phyloP scores from a whole-genome alignment of 2,329 filamentous ascomycete genomes.

The Myriosclerotinia duriaeana region DNA sequence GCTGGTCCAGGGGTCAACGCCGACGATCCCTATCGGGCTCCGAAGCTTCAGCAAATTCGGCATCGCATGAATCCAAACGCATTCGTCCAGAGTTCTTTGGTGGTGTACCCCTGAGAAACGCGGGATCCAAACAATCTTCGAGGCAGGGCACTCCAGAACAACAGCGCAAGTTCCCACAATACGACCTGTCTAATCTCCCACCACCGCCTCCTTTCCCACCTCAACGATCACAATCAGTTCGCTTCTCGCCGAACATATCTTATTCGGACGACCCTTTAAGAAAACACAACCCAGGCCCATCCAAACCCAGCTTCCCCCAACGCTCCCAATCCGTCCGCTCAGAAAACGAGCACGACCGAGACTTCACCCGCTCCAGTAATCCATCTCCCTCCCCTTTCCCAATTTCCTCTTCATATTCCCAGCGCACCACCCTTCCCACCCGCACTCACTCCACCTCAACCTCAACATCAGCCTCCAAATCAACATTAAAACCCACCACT shows the following conservation, averaged over 20 bases:
- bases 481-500: background rate
- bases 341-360: background rate
- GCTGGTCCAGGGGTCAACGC: constrained; percentile 17
- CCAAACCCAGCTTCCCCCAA: constrained; percentile 7
- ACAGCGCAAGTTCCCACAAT: constrained; percentile 3
- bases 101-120: background rate
- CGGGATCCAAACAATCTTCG: background rate
- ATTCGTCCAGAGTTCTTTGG: constrained; percentile 3
- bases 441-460: background rate
- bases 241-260: constrained; percentile 18
- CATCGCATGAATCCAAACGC: constrained; percentile 14
- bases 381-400: background rate
- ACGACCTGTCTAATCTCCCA: constrained; percentile 4
- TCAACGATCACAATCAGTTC: constrained; percentile 18
- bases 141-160: constrained; percentile 4
- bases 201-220: constrained; percentile 10
- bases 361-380: constrained; percentile 5
- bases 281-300: background rate
- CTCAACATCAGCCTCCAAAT: background rate
- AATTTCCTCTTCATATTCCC: background rate
- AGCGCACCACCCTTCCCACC: background rate
- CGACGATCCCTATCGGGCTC: constrained; percentile 16
- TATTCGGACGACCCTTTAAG: constrained; percentile 7
- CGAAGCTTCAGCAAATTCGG: constrained; percentile 1
- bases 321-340: constrained; percentile 5